phyloP scores from a whole-genome alignment of 2,329 filamentous ascomycete genomes.

The Pestalotiopsis sp. region DNA sequence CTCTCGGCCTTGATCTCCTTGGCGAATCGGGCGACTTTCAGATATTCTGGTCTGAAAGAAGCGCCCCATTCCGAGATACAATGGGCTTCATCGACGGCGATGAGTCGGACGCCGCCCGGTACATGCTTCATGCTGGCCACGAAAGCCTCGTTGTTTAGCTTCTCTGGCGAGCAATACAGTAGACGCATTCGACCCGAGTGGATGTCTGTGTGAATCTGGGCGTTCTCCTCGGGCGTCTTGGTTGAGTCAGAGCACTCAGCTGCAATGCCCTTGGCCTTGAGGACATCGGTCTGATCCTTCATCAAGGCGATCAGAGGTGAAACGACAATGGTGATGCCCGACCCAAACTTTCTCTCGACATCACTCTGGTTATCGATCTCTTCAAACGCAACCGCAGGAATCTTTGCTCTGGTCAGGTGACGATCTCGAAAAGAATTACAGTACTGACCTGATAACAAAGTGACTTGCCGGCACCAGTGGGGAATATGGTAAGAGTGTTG shows the following conservation, averaged over 20 bases:
- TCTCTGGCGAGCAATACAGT: conserved; percentile 61
- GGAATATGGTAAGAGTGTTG: conserved; percentile 47
- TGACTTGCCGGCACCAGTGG: conserved; percentile 52
- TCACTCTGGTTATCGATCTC: conserved; percentile 39
- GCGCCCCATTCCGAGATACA: conserved; percentile 56
- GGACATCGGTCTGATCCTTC: conserved; percentile 63
- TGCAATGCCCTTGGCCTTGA: conserved; percentile 49
- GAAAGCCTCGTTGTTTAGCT: conserved; percentile 64
- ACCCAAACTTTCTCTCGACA: conserved; percentile 29
- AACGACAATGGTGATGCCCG: conserved; percentile 58
- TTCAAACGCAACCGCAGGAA: conserved; percentile 49
- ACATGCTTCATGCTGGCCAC: conserved; percentile 57
- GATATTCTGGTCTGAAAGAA: conserved; percentile 29
- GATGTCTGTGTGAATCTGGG: conserved; percentile 37
- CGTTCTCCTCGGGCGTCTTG: conserved; percentile 50
- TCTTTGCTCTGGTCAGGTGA: conserved; percentile 29
- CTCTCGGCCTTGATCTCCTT: conserved; percentile 58
- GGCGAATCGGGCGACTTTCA: conserved; percentile 54
- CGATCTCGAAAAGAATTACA: neutral
- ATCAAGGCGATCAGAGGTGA: conserved; percentile 60
- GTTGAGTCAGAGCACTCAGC: conserved; percentile 60
- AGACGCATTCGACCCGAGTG: conserved; percentile 51
- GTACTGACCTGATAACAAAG: conserved; percentile 47
- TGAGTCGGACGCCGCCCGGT: conserved; percentile 55
- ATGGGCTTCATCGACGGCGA: conserved; percentile 62